Evolutionary conservation across 768 basidiomycete genomes (phyloP).

Genomic region (Lentinula sp.): DNA sequence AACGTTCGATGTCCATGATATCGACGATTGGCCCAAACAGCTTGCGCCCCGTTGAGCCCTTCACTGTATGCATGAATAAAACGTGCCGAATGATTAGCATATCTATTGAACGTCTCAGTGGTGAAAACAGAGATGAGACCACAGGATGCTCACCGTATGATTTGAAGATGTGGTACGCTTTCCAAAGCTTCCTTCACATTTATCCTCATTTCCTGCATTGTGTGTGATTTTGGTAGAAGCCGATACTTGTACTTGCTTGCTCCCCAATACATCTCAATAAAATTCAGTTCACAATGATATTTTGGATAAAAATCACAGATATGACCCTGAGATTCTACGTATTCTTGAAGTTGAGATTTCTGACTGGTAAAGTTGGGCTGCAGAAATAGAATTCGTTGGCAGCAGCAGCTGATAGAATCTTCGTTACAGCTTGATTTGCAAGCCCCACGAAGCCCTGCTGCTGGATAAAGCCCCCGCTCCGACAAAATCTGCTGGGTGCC

Average conservation of each 20-base stretch:
- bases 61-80: not conserved
- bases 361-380: conserved; percentile 23
- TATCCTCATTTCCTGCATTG: not conserved
- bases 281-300: conserved; percentile 33
- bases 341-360: conserved; percentile 9
- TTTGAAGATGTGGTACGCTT: not conserved
- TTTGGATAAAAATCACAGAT: conserved; percentile 24
- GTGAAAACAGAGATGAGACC: not conserved
- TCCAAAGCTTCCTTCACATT: not conserved
- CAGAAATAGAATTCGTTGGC: conserved; percentile 19
- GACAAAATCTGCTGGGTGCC: conserved; percentile 8
- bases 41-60: not conserved
- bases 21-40: not conserved
- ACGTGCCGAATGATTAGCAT: not conserved
- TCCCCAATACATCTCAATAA: conserved; percentile 27
- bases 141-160: not conserved
- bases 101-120: not conserved
- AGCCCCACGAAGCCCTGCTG: too few species aligned
- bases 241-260: conserved; percentile 23
- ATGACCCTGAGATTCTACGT: conserved; percentile 16
- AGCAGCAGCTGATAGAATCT: conserved; percentile 14
- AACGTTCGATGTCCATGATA: not conserved
- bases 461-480: not conserved
- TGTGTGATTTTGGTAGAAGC: not conserved
- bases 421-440: conserved; percentile 6